Conservation (phyloP, 768 basidiomycete species). For the Russula virescens region DNA sequence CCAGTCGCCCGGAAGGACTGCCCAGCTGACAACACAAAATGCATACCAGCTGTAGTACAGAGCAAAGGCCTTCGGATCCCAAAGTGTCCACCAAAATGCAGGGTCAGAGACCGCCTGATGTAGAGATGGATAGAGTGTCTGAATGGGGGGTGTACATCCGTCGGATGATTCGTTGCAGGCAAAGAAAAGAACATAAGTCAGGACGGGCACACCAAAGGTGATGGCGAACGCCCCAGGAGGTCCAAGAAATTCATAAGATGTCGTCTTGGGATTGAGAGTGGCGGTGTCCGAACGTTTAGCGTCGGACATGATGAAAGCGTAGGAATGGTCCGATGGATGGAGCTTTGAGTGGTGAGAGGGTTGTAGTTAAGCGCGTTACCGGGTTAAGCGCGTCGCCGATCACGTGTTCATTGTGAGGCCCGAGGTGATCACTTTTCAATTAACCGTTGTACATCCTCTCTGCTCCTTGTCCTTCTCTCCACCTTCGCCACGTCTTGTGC, state of each 20-base stretch:
- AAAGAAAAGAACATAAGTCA: conserved; percentile 72
- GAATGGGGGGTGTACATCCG: conserved; percentile 57
- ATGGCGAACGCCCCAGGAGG: conserved; percentile 72
- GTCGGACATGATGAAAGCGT: conserved; percentile 7
- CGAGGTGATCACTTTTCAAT: not conserved
- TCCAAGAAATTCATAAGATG: conserved; percentile 74
- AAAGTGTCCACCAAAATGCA: conserved; percentile 68
- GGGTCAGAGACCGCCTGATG: conserved; percentile 41
- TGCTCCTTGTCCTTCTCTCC: not conserved
- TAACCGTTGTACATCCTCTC: not conserved
- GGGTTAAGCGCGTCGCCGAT: conserved; percentile 1
- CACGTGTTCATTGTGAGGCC: conserved; percentile 6
- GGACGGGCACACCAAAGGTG: conserved; percentile 61
- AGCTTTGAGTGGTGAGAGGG: too few species aligned
- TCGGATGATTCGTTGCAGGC: conserved; percentile 66
- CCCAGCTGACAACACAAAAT: conserved; percentile 82
- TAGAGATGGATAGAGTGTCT: conserved; percentile 39
- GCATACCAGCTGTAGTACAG: conserved; percentile 87
- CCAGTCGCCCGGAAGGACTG: conserved; percentile 57
- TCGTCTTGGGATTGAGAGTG: conserved; percentile 60
- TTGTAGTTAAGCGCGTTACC: not conserved
- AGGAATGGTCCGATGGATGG: not conserved
- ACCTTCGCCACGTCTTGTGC: conserved; percentile 42
- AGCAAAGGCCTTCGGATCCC: conserved; percentile 72
- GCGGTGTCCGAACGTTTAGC: not conserved